Conservation (phyloP, 352 stramenopile species). For the Peronospora destructor region DNA sequence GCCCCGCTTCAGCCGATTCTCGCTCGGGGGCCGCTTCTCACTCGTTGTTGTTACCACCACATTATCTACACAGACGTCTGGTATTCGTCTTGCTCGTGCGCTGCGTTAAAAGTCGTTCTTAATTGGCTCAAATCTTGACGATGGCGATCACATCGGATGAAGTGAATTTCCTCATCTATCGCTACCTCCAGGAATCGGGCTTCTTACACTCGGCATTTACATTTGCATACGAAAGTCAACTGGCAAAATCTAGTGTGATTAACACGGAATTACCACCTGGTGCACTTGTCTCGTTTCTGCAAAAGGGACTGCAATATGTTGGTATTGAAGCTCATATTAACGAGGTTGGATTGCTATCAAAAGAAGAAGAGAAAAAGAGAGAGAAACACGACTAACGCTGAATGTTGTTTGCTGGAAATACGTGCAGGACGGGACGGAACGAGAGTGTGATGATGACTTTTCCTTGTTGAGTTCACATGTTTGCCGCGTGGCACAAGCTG, state of each 20-base stretch:
- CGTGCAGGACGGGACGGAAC: slow-evolving; percentile 72
- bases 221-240: slow-evolving; percentile 96
- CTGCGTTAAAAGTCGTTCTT: too few species aligned
- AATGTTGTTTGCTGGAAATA: too few species aligned
- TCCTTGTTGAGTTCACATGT: slow-evolving; percentile 90
- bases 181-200: slow-evolving; percentile 95
- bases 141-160: slow-evolving; percentile 93
- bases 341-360: slow-evolving; percentile 36
- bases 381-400: too few species aligned
- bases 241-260: slow-evolving; percentile 90
- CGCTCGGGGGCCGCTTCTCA: slow-evolving; percentile 9
- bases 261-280: slow-evolving; percentile 92
- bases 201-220: slow-evolving; percentile 97
- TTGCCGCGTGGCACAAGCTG: slow-evolving; percentile 77
- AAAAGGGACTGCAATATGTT: slow-evolving; percentile 96
- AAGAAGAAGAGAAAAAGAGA: neutral
- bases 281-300: slow-evolving; percentile 96
- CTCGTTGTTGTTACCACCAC: slow-evolving; percentile 1
- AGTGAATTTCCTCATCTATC: slow-evolving; percentile 97
- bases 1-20: slow-evolving; percentile 6
- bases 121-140: neutral
- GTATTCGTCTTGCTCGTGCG: too few species aligned
- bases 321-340: slow-evolving; percentile 89
- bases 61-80: too few species aligned
- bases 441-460: slow-evolving; percentile 85